These are phyloP conservation scores for Peronospora belbahrii DNA, from an alignment of 352 stramenopile species.

Conservation along the genomic window DNA sequence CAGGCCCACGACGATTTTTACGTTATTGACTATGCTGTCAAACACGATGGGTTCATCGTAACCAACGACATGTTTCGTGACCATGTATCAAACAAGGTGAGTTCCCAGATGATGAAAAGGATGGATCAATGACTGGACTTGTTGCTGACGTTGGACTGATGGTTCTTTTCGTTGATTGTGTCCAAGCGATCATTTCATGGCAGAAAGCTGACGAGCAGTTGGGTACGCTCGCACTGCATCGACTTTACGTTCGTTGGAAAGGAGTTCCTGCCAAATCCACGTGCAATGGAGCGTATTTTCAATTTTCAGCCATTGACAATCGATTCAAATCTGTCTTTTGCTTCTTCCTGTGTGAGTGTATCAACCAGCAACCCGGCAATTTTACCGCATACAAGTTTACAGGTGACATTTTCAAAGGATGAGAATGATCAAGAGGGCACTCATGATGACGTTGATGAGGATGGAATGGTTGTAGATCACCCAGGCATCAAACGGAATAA, in stretches of 20 bases:
- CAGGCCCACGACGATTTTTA: slow-evolving; percentile 88
- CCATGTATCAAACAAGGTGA: slow-evolving; percentile 66
- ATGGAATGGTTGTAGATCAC: slow-evolving; percentile 48
- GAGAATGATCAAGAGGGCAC: slow-evolving; percentile 6
- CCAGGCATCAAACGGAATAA: slow-evolving; percentile 31
- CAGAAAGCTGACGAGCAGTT: slow-evolving; percentile 40
- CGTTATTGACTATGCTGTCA: slow-evolving; percentile 87
- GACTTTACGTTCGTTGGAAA: slow-evolving; percentile 86
- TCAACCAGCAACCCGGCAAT: background rate
- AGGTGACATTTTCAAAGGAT: slow-evolving; percentile 8
- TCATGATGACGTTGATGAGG: slow-evolving; percentile 22
- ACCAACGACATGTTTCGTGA: slow-evolving; percentile 92
- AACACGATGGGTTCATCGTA: slow-evolving; percentile 83
- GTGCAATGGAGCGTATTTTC: slow-evolving; percentile 66
- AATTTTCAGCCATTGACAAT: slow-evolving; percentile 22
- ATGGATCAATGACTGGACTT: background rate
- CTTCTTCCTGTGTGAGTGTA: background rate
- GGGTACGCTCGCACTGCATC: slow-evolving; percentile 67
- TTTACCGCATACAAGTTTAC: slow-evolving; percentile 6
- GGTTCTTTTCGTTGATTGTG: background rate
- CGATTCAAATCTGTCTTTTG: background rate
- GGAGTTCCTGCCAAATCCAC: slow-evolving; percentile 87
- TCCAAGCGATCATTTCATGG: slow-evolving; percentile 63
- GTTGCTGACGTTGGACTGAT: background rate
- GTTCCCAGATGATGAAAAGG: background rate